Conservation (phyloP, 2,329 filamentous ascomycete genomes). For the Fusarium continuum region DNA sequence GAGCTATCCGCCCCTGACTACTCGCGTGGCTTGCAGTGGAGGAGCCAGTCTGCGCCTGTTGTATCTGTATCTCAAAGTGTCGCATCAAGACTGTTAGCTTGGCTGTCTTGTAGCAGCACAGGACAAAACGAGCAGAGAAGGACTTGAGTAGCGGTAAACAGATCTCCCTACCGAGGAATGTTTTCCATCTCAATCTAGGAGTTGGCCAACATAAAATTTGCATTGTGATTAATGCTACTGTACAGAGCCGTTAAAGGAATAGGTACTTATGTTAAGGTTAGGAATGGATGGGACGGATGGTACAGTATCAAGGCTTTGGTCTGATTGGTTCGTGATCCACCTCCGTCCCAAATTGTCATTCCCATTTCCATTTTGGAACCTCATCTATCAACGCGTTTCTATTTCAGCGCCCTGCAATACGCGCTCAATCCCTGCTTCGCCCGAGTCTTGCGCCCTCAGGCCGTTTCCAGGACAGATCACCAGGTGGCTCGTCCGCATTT, state of each 20-base stretch:
- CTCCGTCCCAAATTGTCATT: neutral
- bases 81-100: neutral
- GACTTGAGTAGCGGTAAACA: neutral
- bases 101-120: neutral
- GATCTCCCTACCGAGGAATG: neutral
- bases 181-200: neutral
- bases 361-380: slow-evolving; percentile 16
- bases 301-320: neutral
- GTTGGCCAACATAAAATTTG: neutral
- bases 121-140: neutral
- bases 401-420: slow-evolving; percentile 32
- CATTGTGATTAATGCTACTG: neutral
- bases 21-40: slow-evolving; percentile 20
- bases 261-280: neutral
- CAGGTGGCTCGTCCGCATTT: slow-evolving; percentile 34
- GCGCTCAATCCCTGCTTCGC: slow-evolving; percentile 35
- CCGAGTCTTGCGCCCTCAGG: slow-evolving; percentile 41
- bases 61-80: neutral
- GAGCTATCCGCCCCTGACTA: slow-evolving; percentile 23
- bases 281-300: no score
- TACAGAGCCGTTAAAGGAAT: neutral
- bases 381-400: neutral
- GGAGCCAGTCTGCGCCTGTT: neutral
- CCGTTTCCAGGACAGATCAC: slow-evolving; percentile 33
- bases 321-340: slow-evolving; percentile 8